Conservation (phyloP, 805 yeast species). For the Pichia nakasei region DNA sequence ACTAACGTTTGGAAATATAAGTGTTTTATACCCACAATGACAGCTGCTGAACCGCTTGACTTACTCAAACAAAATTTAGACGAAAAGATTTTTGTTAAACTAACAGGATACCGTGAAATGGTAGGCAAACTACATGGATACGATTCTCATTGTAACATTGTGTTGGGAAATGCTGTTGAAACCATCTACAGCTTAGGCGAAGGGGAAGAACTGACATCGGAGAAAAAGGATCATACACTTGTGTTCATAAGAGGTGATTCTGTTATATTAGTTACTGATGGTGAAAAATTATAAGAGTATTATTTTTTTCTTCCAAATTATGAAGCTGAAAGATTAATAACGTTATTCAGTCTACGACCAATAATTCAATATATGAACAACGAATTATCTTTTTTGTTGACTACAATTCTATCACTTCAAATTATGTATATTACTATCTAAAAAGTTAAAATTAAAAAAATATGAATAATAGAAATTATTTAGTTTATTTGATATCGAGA, state of each 20-base stretch:
- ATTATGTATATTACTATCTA: not conserved
- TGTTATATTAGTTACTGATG: conserved; percentile 64
- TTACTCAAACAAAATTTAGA: conserved; percentile 78
- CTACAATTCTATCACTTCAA: not conserved
- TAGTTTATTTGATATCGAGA: too few relatives aligned
- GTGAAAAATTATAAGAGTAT: conserved; percentile 4
- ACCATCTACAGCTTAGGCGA: conserved; percentile 56
- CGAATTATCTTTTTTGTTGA: too few relatives aligned
- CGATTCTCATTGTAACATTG: conserved; percentile 95
- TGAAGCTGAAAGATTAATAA: too few relatives aligned
- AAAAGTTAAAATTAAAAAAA: too few relatives aligned
- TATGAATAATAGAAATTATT: too few relatives aligned
- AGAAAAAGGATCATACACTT: conserved; percentile 66
- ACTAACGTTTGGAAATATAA: too few relatives aligned
- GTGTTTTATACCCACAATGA: too few relatives aligned
- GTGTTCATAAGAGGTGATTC: conserved; percentile 97
- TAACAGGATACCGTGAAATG: conserved; percentile 91
- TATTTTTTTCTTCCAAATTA: too few relatives aligned
- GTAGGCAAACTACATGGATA: conserved; percentile 86
- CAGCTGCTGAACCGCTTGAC: conserved; percentile 74
- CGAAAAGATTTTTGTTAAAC: conserved; percentile 77
- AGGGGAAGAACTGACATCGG: conserved; percentile 34
- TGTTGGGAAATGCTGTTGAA: conserved; percentile 86
- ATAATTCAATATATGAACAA: too few relatives aligned
- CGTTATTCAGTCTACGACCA: too few relatives aligned